These are phyloP conservation scores for Diaporthe sp. DNA, from an alignment of 2,329 filamentous ascomycete species.

Conservation along the genomic window DNA sequence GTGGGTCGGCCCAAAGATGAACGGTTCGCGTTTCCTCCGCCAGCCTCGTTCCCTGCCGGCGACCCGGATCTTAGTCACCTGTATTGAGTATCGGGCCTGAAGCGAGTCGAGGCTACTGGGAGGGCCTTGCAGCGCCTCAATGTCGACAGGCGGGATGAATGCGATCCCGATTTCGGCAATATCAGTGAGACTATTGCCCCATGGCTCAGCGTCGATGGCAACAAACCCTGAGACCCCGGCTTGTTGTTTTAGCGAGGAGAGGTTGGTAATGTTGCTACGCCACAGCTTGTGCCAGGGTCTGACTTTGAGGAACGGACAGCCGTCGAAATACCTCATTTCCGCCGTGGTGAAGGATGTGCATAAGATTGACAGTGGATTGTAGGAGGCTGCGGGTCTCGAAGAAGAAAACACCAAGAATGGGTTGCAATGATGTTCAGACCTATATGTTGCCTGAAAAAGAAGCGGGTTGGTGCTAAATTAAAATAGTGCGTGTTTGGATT, in stretches of 20 bases:
- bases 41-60: constrained; percentile 7
- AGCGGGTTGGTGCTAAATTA: background rate
- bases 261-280: constrained; percentile 21
- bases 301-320: constrained; percentile 24
- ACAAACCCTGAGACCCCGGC: constrained; percentile 10
- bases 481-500: constrained; percentile 3
- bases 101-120: constrained; percentile 9
- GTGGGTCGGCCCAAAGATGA: constrained; percentile 14
- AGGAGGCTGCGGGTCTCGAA: background rate
- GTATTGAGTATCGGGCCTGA: constrained; percentile 11
- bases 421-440: background rate
- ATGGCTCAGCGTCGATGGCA: constrained; percentile 20
- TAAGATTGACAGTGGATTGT: background rate
- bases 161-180: constrained; percentile 19
- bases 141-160: constrained; percentile 15
- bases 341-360: background rate
- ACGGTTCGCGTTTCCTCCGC: constrained; percentile 1
- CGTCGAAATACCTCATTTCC: constrained; percentile 11
- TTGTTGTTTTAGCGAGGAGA: constrained; percentile 19
- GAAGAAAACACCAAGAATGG: background rate
- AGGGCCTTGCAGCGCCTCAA: constrained; percentile 6
- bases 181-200: constrained; percentile 17
- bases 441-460: background rate
- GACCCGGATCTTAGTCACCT: constrained; percentile 16
- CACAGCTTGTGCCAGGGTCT: constrained; percentile 15